Conservation (phyloP, 2,329 filamentous ascomycete species). For the Exophiala aquamarina region DNA sequence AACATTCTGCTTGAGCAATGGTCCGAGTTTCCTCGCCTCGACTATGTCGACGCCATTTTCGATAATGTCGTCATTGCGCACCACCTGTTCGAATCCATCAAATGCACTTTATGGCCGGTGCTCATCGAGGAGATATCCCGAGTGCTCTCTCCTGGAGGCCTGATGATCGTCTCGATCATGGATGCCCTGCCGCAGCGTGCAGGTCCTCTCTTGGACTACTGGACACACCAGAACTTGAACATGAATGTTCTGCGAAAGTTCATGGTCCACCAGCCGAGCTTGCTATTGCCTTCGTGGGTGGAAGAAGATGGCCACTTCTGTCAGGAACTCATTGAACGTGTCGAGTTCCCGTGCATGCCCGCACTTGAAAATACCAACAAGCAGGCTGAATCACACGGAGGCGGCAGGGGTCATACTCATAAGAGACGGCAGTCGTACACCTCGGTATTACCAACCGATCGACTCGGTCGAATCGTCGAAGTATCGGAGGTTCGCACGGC, state of each 20-base stretch:
- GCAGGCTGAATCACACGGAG: background rate
- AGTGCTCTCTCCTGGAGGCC: background rate
- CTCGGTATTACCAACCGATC: background rate
- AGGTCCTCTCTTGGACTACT: constrained; percentile 1
- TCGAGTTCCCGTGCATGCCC: constrained; percentile 2
- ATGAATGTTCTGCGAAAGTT: constrained; percentile 1
- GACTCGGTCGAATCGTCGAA: constrained; percentile 3
- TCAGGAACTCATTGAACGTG: background rate
- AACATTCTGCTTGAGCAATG: constrained; percentile 4
- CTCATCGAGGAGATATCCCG: constrained; percentile 3
- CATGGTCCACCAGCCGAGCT: constrained; percentile 4
- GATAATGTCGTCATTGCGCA: constrained; percentile 1
- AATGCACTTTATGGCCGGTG: constrained; percentile 2
- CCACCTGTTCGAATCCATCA: constrained; percentile 3
- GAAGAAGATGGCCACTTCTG: constrained; percentile 1
- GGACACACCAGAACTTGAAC: constrained; percentile 1
- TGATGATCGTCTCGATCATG: constrained; percentile 1
- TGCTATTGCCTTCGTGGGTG: constrained; percentile 2
- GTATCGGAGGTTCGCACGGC: background rate
- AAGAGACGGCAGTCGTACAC: background rate
- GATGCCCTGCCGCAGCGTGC: constrained; percentile 1
- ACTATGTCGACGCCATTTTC: background rate
- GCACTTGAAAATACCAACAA: background rate
- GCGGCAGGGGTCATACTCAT: too few species aligned
- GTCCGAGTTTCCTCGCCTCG: constrained; percentile 2